These are phyloP conservation scores for Picochlorum sp. DNA, from an alignment of 139 green algal species.

Conservation along the genomic window DNA sequence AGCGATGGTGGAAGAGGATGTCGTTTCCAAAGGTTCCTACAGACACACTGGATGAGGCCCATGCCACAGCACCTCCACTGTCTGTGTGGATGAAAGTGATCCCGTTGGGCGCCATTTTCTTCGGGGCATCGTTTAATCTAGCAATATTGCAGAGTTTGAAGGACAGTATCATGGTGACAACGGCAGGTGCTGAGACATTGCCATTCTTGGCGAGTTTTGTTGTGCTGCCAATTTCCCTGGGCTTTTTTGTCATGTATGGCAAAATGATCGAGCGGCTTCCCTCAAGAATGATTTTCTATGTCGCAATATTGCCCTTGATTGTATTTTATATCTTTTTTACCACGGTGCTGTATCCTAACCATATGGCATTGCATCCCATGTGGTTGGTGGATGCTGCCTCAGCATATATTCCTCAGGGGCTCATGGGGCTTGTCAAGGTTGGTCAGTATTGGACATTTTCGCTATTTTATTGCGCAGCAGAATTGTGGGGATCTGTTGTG, in stretches of 20 bases:
- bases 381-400: conserved; percentile 37
- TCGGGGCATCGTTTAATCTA: conserved; percentile 70
- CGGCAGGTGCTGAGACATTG: conserved; percentile 68
- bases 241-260: conserved; percentile 57
- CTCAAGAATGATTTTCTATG: conserved; percentile 55
- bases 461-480: conserved; percentile 73
- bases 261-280: conserved; percentile 43
- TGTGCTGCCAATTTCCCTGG: conserved; percentile 63
- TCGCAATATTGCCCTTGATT: conserved; percentile 51
- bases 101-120: conserved; percentile 66
- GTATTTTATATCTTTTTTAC: conserved; percentile 69
- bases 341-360: conserved; percentile 56
- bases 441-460: conserved; percentile 75
- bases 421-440: conserved; percentile 62
- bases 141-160: conserved; percentile 72
- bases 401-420: conserved; percentile 39
- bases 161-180: conserved; percentile 72
- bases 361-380: conserved; percentile 53
- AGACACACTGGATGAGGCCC: conserved; percentile 2
- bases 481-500: conserved; percentile 80
- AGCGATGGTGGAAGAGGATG: conserved; percentile 36
- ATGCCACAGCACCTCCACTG: conserved; percentile 26
- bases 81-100: conserved; percentile 61
- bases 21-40: conserved; percentile 18
- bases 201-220: conserved; percentile 66